Conservation (phyloP, 495 filamentous ascomycete species). For the Extremus antarcticus region DNA sequence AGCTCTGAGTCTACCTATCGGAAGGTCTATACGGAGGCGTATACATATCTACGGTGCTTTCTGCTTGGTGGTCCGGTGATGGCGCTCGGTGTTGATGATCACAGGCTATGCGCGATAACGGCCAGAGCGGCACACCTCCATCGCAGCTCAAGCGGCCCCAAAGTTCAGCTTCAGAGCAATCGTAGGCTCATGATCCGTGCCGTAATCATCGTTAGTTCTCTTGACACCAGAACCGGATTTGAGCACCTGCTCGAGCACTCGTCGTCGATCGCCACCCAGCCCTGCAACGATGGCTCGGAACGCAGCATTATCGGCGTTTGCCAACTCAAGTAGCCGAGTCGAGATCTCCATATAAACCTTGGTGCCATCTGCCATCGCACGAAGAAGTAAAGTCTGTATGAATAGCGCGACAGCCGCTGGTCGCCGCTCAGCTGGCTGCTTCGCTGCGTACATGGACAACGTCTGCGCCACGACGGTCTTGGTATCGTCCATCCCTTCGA, state of each 20-base stretch:
- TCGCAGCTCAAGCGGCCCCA: constrained; percentile 18
- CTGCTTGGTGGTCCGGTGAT: no score
- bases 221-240: constrained; percentile 39
- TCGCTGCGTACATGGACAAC: constrained; percentile 56
- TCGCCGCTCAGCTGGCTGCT: constrained; percentile 39
- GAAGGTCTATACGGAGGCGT: no score
- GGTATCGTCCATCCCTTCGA: constrained; percentile 63
- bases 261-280: constrained; percentile 60
- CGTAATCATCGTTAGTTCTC: constrained; percentile 32
- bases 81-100: no score
- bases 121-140: no score
- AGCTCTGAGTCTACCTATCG: no score
- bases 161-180: constrained; percentile 96
- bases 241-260: constrained; percentile 71
- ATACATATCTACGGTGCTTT: no score
- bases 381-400: constrained; percentile 65
- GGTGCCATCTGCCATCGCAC: constrained; percentile 46
- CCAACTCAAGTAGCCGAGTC: constrained; percentile 65
- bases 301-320: constrained; percentile 54
- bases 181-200: constrained; percentile 52
- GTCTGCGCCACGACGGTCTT: constrained; percentile 58
- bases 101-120: no score
- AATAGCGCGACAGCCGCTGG: constrained; percentile 60
- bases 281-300: constrained; percentile 67
- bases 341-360: constrained; percentile 58